A percentile compares a stretch with the other conserved stretches of the same genome.
These are phyloP conservation scores for Piedraia hortae DNA, from an alignment of 2,329 filamentous ascomycete genomes.

Conservation along the genomic window DNA sequence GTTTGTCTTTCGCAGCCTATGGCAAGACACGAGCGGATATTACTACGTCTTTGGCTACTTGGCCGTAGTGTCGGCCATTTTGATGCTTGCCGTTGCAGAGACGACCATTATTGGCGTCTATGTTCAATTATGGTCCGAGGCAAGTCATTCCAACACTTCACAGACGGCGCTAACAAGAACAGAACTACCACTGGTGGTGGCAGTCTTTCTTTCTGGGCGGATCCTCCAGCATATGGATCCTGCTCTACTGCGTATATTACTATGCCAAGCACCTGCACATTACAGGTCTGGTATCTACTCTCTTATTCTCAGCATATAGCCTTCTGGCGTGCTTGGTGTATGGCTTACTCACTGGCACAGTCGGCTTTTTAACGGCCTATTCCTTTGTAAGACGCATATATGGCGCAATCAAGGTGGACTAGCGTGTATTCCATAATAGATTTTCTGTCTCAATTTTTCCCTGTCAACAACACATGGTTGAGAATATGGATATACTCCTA, in stretches of 20 bases:
- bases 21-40: conserved; percentile 75
- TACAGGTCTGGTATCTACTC: conserved; percentile 45
- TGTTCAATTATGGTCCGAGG: conserved; percentile 52
- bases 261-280: conserved; percentile 59
- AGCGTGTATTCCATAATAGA: no score
- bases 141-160: conserved; percentile 9
- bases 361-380: conserved; percentile 65
- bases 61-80: conserved; percentile 41
- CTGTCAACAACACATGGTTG: no score
- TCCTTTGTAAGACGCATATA: conserved; percentile 66
- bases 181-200: conserved; percentile 85
- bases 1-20: conserved; percentile 65
- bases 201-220: conserved; percentile 59
- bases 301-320: conserved; percentile 70
- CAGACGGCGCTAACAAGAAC: conserved; percentile 1
- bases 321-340: conserved; percentile 60
- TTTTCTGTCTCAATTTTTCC: no score
- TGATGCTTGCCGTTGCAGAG: conserved; percentile 53
- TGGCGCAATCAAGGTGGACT: conserved; percentile 17
- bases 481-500: conserved; percentile 11
- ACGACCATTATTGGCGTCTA: conserved; percentile 66
- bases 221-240: conserved; percentile 54
- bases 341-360: conserved; percentile 52
- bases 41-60: conserved; percentile 83
- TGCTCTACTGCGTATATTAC: conserved; percentile 61